Evolutionary conservation across 2,329 filamentous ascomycete genomes (phyloP), one percentile per base, ranked within the genome.

Genomic region (Cordyceps tenuipes): DNA sequence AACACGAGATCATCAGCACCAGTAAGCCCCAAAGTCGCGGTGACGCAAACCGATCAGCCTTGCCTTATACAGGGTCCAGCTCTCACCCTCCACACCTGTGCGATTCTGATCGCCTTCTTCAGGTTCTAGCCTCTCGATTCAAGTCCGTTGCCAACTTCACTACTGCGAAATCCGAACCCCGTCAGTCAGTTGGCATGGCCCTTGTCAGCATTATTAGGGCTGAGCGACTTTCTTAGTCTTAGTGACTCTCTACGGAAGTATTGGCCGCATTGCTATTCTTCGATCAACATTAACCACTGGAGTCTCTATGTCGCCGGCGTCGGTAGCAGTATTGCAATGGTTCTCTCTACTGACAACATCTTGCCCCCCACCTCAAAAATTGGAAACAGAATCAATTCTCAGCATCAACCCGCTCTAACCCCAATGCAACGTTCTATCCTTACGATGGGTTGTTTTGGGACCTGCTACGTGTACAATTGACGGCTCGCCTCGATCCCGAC

Each of bases 91-190:
- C 29, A 41, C 23, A 23, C 55, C 31, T n/a, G 17, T 50, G 8
- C 55, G 43, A 39, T 39, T 50, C 46, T 50, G 12, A 50, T 29
- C 55, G 29, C 26, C 3, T 23, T 29, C 19, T 41, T 3, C 46
- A 23, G 29, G 13, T 26, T 23, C 56, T 23, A 51, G n/a, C 41
- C 36, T 44, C n/a, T n/a, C n/a, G 15, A 43, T 26, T 36, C 36
- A 51, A 46, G 26, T 46, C 36, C 39, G 39, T 46, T n/a, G 34
- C 56, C 6, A 36, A 15, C 19, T 8, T 36, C n/a, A 17, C 7
- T 43, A 12, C 48, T 43, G 21, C 57, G 57, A 59, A 52, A 19
- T 29, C 57, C 57, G 57, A 59, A 59, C 15, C 10, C 57, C 57
- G 49, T 6, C 8, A 53, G 29, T 47, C 49, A 39, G 57, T 59